Evolutionary conservation across 345 rosid genomes (phyloP), one percentile per base, ranked within the genome.

Genomic region (Anacardium occidentale): DNA sequence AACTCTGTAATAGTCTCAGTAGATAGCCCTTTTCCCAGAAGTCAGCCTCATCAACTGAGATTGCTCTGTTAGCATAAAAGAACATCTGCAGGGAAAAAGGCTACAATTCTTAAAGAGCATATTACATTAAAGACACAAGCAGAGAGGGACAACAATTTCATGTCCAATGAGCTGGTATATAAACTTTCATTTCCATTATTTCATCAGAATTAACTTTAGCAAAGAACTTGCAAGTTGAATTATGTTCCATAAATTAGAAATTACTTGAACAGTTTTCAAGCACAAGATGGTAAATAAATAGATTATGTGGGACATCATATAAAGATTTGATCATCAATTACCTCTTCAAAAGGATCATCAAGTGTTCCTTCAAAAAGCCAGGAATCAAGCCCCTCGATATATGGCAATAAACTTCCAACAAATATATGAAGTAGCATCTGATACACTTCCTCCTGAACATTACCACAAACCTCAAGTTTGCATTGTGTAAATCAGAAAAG

Each of bases 341-440:
- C 97, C 96, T 96, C 99, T 83, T 87, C 97, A 76, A 84, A 93
- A 66, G 98, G 97, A 81, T 93, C 98, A 75, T 93, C 93, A 65
- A 93, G 87, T 26, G 82, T 89, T 68, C 98, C 99, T 72, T 89
- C 90, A 78, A 87, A 91, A 76, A 91, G 84, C 98, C 99, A 96
- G 58, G 94, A 87, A 77, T 96, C 96, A 78, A 95, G 88, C 65
- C 84, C 81, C 76, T 90, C 88, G 58, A 91, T 79, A 76, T 83
- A 91, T 4, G 95, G 98, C 80, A 91, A 80, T 64, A 85, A 76
- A 76, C 91, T 88, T 82, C 89, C 96, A 68, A 88, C 88, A 75
- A 91, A 88, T 71, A 96, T 83, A 79, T 89, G 88, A 75, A 95
- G 87, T 63, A 89, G 76, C 97, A 91, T 86, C 63, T 79, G 81